These are phyloP conservation scores for Chrysosporium queenslandicum DNA, from an alignment of 2,329 filamentous ascomycete species.

Conservation along the genomic window DNA sequence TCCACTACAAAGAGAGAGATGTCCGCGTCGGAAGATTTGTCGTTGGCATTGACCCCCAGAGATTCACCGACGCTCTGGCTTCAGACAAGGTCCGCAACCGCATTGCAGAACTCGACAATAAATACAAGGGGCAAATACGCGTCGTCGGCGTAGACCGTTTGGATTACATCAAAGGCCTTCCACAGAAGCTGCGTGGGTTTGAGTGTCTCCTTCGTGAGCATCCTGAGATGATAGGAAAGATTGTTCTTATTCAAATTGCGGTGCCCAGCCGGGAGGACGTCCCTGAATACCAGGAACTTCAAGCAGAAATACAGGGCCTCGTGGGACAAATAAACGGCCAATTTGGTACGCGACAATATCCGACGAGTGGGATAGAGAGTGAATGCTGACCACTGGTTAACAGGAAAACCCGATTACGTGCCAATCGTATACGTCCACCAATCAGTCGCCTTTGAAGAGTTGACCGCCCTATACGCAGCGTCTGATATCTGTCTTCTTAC, in stretches of 20 bases:
- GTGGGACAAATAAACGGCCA: slow-evolving; percentile 85
- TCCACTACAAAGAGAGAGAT: slow-evolving; percentile 72
- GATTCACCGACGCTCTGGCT: slow-evolving; percentile 68
- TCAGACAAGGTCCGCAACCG: slow-evolving; percentile 61
- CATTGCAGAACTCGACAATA: slow-evolving; percentile 57
- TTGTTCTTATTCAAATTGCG: slow-evolving; percentile 90
- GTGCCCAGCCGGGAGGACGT: slow-evolving; percentile 72
- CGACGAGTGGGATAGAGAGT: slow-evolving; percentile 14
- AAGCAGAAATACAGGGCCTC: slow-evolving; percentile 78
- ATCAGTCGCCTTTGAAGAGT: slow-evolving; percentile 82
- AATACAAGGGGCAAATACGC: slow-evolving; percentile 81
- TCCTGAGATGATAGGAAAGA: slow-evolving; percentile 82
- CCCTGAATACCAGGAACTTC: slow-evolving; percentile 66
- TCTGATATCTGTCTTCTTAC: slow-evolving; percentile 82
- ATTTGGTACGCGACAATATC: too few relatives aligned
- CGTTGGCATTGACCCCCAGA: slow-evolving; percentile 90
- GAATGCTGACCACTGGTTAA: neutral
- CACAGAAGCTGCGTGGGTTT: slow-evolving; percentile 89
- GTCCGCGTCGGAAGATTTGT: slow-evolving; percentile 84
- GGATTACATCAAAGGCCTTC: slow-evolving; percentile 82
- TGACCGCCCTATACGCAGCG: slow-evolving; percentile 83
- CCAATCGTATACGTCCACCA: slow-evolving; percentile 95
- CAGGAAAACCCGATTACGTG: slow-evolving; percentile 82
- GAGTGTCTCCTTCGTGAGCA: slow-evolving; percentile 83
- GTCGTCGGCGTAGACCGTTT: slow-evolving; percentile 88